Base-by-base conservation (phyloP, 805 yeast species). In the Diddensiella santjacobensis region DNA sequence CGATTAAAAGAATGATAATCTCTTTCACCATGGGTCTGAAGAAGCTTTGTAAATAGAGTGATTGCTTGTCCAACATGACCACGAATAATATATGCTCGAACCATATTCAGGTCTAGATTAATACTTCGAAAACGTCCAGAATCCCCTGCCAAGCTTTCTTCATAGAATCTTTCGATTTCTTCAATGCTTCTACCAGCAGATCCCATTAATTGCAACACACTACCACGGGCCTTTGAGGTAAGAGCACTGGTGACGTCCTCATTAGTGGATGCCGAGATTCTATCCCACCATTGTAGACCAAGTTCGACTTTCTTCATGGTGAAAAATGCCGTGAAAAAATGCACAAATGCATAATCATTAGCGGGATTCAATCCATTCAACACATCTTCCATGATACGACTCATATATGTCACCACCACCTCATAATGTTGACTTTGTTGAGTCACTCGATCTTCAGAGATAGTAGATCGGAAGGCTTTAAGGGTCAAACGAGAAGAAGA, bases 41-140 rank as follows among this genome's bases (percentile, higher is more conserved):
- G 49, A 17, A 56, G 44, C 15, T 41, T 41, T n/a, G 53, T 22
- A 64, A 85, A 83, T 44, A 78, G 69, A 49, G 75, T 76, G 51
- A 87, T 70, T 3, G 90, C 95, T 57, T 79, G 75, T 38, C 80
- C 71, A 50, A 80, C 79, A 59, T 81, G 83, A 45, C 80, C 79
- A 26, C 83, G 83, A 39, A 74, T 70, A 23, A 87, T 69, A 51
- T 88, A 79, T 20, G 86, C 84, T 62, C 83, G 77, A 48, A 88
- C 84, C 79, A 87, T 80, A 44, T 90, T 84, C 40, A 79, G 79
- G 43, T 79, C 73, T 48, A 87, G 72, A 45, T 79, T 78, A 36
- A 51, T 33, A 19, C n/a, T n/a, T n/a, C n/a, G n/a, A 48, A 53
- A 6, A 42, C 49, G 10, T 20, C 38, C 10, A 6, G 33, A 4